phyloP scores from a whole-genome alignment of 768 basidiomycete species.

The Pulveroboletus sp. region DNA sequence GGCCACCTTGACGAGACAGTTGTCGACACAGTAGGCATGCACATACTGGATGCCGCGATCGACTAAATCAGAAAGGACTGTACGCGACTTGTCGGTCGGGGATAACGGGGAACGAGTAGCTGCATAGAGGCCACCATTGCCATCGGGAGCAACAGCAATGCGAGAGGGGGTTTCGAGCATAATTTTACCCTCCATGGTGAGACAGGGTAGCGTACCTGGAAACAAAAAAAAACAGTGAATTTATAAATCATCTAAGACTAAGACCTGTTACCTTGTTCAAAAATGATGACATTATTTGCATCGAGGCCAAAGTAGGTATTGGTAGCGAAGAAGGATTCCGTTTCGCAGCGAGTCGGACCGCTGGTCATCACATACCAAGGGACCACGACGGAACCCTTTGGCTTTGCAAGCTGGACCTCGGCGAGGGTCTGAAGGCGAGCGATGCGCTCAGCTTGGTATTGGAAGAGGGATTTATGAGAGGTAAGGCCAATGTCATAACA shows the following conservation, averaged over 20 bases:
- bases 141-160: slow-evolving; percentile 94
- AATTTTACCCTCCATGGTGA: slow-evolving; percentile 91
- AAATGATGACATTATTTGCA: slow-evolving; percentile 79
- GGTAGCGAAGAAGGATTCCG: slow-evolving; percentile 77
- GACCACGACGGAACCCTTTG: slow-evolving; percentile 61
- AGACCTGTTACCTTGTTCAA: slow-evolving; percentile 80
- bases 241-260: not conserved
- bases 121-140: slow-evolving; percentile 96
- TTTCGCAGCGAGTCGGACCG: slow-evolving; percentile 86
- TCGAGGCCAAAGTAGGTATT: slow-evolving; percentile 80
- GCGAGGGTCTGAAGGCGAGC: slow-evolving; percentile 76
- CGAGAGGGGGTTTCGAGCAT: slow-evolving; percentile 73
- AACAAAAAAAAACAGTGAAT: not conserved
- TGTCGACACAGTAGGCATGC: slow-evolving; percentile 97
- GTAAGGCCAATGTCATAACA: slow-evolving; percentile 97
- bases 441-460: slow-evolving; percentile 97
- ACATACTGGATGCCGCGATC: slow-evolving; percentile 78
- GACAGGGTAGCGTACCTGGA: slow-evolving; percentile 89
- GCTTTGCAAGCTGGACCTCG: slow-evolving; percentile 47
- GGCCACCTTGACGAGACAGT: slow-evolving; percentile 95
- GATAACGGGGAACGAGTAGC: slow-evolving; percentile 79
- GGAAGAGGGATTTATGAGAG: slow-evolving; percentile 91
- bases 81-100: slow-evolving; percentile 49
- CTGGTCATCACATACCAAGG: slow-evolving; percentile 99
- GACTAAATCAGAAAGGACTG: slow-evolving; percentile 81